phyloP scores from a whole-genome alignment of 371 early-diverging fungal genomes.

The Gilbertella persicaria region DNA sequence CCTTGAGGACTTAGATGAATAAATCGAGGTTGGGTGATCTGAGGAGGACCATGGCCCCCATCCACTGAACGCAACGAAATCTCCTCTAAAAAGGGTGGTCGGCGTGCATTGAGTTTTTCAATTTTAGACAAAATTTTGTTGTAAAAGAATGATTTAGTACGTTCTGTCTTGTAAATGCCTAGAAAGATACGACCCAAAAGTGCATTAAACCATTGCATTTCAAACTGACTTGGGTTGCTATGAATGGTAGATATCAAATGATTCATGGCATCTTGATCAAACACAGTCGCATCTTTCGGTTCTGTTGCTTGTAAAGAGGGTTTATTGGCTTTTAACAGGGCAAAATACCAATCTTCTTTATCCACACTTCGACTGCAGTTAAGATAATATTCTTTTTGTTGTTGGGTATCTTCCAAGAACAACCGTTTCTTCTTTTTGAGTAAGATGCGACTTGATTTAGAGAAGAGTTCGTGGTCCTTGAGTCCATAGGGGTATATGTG shows the following conservation, averaged over 20 bases:
- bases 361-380: constrained; percentile 61
- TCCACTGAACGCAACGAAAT: constrained; percentile 76
- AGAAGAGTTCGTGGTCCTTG: constrained; percentile 62
- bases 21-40: constrained; percentile 76
- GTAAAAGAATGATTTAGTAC: constrained; percentile 57
- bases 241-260: constrained; percentile 55
- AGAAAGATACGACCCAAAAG: constrained; percentile 80
- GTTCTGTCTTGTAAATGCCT: constrained; percentile 71
- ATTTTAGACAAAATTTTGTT: constrained; percentile 66
- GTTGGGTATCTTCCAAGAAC: background rate
- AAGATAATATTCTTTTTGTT: constrained; percentile 46
- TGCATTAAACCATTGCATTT: constrained; percentile 87
- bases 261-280: constrained; percentile 57
- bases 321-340: constrained; percentile 48
- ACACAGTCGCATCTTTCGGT: constrained; percentile 45
- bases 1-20: constrained; percentile 69
- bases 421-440: constrained; percentile 27
- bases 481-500: constrained; percentile 64
- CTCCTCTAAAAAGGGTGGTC: constrained; percentile 76
- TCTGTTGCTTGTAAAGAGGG: constrained; percentile 19
- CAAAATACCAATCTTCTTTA: constrained; percentile 91
- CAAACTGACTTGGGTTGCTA: constrained; percentile 54
- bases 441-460: constrained; percentile 54
- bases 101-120: constrained; percentile 66
- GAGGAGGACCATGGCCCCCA: constrained; percentile 81